phyloP scores from a whole-genome alignment of 2,329 filamentous ascomycete species.

The Hirsutella minnesotensis region DNA sequence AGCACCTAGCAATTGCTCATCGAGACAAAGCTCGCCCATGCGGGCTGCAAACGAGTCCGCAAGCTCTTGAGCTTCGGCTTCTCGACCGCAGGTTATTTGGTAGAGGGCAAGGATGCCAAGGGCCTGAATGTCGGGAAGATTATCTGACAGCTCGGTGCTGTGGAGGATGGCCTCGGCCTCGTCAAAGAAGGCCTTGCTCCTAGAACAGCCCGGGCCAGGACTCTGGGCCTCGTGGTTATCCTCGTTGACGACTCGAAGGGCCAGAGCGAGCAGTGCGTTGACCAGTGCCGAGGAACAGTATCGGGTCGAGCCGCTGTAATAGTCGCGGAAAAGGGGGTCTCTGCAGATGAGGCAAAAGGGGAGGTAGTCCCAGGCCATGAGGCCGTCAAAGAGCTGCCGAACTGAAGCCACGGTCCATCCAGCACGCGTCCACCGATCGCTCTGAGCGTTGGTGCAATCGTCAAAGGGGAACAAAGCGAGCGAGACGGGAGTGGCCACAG shows the following conservation, averaged over 20 bases:
- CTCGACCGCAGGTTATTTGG: conserved; percentile 3
- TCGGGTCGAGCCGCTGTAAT: conserved; percentile 1
- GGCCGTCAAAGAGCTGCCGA: conserved; percentile 3
- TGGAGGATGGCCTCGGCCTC: neutral
- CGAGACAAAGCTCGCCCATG: conserved; percentile 1
- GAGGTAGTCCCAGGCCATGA: conserved; percentile 5
- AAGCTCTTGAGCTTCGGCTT: conserved; percentile 2
- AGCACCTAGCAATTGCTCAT: neutral
- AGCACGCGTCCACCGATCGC: neutral
- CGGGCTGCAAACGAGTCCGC: conserved; percentile 1
- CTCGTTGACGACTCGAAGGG: conserved; percentile 2
- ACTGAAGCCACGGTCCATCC: conserved; percentile 4
- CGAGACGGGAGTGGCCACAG: neutral
- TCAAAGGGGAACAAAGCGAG: neutral
- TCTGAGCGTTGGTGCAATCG: neutral
- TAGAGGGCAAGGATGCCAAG: conserved; percentile 6
- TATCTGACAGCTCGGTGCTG: neutral
- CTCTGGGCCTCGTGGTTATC: neutral
- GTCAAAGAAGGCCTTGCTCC: conserved; percentile 3
- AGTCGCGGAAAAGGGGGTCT: conserved; percentile 1
- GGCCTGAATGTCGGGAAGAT: conserved; percentile 6
- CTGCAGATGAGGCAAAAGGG: conserved; percentile 2
- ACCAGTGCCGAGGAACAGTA: conserved; percentile 7
- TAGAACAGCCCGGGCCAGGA: neutral
- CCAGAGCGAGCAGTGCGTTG: conserved; percentile 5